Evolutionary conservation across 805 yeast species (phyloP).

Genomic region (Ogataea saltuana): DNA sequence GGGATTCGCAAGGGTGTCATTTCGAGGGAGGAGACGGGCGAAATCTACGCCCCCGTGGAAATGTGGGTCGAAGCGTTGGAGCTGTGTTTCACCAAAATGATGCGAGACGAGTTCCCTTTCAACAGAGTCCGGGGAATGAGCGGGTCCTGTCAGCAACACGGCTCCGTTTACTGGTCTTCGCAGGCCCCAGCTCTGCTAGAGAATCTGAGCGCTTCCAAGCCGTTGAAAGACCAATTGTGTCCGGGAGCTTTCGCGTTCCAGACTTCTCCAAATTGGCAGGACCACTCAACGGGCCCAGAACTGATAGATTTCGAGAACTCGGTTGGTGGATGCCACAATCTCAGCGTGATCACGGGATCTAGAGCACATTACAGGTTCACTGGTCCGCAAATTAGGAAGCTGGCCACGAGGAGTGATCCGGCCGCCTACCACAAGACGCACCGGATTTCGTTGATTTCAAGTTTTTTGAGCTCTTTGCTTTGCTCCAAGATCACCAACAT

Average conservation of each 20-base stretch:
- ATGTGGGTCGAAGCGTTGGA: slow-evolving; percentile 91
- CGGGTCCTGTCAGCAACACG: slow-evolving; percentile 93
- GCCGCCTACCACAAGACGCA: slow-evolving; percentile 55
- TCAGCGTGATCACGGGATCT: slow-evolving; percentile 78
- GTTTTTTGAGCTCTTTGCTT: slow-evolving; percentile 71
- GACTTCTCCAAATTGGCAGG: slow-evolving; percentile 92
- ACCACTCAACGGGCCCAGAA: slow-evolving; percentile 80
- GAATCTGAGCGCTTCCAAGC: slow-evolving; percentile 34
- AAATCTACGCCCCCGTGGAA: slow-evolving; percentile 76
- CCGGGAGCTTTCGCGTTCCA: slow-evolving; percentile 58
- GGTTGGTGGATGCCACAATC: slow-evolving; percentile 57
- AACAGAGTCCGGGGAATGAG: slow-evolving; percentile 61
- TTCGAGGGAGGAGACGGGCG: slow-evolving; percentile 51
- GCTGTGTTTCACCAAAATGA: slow-evolving; percentile 54
- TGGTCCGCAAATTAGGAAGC: slow-evolving; percentile 85
- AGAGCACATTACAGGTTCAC: slow-evolving; percentile 88
- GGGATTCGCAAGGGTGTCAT: slow-evolving; percentile 74
- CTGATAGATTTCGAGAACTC: slow-evolving; percentile 57
- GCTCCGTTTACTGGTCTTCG: slow-evolving; percentile 77
- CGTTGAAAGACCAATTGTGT: slow-evolving; percentile 49
- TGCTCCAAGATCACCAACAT: slow-evolving; percentile 62
- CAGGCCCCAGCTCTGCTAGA: slow-evolving; percentile 45
- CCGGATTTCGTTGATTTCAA: slow-evolving; percentile 73
- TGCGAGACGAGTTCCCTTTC: slow-evolving; percentile 55
- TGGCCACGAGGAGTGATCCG: slow-evolving; percentile 54